phyloP scores from a whole-genome alignment of 1,284 basidiomycete species.

The Filobasidium uniguttulatum region DNA sequence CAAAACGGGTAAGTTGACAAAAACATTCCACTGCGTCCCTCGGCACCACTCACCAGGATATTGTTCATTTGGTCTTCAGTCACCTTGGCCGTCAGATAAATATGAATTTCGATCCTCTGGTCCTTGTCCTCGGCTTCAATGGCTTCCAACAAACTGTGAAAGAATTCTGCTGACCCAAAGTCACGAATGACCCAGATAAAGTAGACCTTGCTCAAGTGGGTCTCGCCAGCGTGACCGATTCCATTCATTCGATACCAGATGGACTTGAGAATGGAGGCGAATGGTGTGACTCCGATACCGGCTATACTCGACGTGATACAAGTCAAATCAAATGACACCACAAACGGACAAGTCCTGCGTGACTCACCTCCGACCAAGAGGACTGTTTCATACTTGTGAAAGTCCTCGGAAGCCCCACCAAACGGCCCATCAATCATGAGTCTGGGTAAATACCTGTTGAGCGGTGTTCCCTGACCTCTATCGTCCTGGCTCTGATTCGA shows the following conservation, averaged over 20 bases:
- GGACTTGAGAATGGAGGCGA: conserved; percentile 79
- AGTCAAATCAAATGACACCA: conserved; percentile 4
- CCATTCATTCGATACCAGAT: conserved; percentile 90
- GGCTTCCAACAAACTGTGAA: conserved; percentile 78
- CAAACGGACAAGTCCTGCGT: background rate
- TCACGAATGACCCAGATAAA: conserved; percentile 57
- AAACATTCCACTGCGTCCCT: conserved; percentile 2
- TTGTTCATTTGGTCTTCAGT: conserved; percentile 81
- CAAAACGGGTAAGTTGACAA: background rate
- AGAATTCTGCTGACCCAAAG: conserved; percentile 74
- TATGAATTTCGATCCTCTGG: conserved; percentile 74
- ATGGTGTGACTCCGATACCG: conserved; percentile 85
- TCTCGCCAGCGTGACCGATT: conserved; percentile 23
- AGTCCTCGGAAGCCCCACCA: conserved; percentile 71
- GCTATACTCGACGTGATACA: conserved; percentile 30
- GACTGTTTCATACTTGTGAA: conserved; percentile 57
- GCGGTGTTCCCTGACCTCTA: conserved; percentile 45
- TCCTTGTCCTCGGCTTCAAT: conserved; percentile 78
- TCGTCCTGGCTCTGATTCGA: conserved; percentile 25
- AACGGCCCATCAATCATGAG: conserved; percentile 80
- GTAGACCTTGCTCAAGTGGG: conserved; percentile 33
- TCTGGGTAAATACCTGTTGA: conserved; percentile 61
- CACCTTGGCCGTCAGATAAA: conserved; percentile 75
- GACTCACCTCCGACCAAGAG: conserved; percentile 55
- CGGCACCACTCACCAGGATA: conserved; percentile 49